phyloP scores from a whole-genome alignment of 2,329 filamentous ascomycete species.

The Emergomyces pasteurianus region DNA sequence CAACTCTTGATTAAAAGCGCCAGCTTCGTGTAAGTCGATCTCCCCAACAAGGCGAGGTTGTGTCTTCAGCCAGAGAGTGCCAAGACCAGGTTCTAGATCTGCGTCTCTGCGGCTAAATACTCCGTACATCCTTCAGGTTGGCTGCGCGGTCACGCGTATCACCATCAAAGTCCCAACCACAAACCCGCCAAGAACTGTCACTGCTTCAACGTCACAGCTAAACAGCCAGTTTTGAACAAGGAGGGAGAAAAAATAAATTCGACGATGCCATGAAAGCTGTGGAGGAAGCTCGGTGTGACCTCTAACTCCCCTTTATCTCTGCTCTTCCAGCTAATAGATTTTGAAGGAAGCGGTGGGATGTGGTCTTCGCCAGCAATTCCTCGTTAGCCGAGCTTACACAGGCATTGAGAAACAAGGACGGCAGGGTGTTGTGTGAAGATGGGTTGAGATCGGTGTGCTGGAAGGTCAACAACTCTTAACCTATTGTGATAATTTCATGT shows the following conservation, averaged over 20 bases:
- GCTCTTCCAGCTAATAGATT: conserved; percentile 12
- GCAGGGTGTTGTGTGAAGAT: conserved; percentile 51
- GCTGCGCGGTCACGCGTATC: neutral
- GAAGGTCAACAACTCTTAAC: conserved; percentile 50
- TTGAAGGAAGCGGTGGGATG: conserved; percentile 54
- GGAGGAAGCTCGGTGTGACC: conserved; percentile 41
- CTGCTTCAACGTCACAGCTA: neutral
- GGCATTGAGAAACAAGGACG: conserved; percentile 49
- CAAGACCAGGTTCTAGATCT: neutral
- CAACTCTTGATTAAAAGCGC: neutral
- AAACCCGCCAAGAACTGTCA: neutral
- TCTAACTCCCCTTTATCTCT: neutral
- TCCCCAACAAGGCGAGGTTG: neutral
- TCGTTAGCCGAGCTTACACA: conserved; percentile 50
- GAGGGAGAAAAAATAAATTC: neutral
- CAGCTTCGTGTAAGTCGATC: too few species aligned
- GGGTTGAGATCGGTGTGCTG: conserved; percentile 81
- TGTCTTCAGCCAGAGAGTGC: neutral
- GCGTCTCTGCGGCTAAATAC: too few species aligned
- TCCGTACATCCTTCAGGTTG: too few species aligned
- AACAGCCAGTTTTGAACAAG: neutral
- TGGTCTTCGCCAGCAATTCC: conserved; percentile 44
- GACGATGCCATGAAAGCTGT: conserved; percentile 40
- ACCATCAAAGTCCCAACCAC: too few species aligned
- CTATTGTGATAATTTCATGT: neutral